phyloP scores from a whole-genome alignment of 345 rosid genomes.

The rapeseed (Brassica napus) region Da-Ae NC_063435.1:4977001-4977500 shows the following conservation, averaged over 20 bases:
- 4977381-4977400: conserved; percentile 70
- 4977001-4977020: neutral
- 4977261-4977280: neutral
- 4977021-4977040: neutral
- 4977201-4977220: conserved; percentile 11
- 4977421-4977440: conserved; percentile 89
- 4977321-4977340: conserved; percentile 76
- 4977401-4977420: conserved; percentile 62
- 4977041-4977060: neutral
- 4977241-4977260: conserved; percentile 4
- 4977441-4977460: conserved; percentile 83
- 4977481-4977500: neutral
- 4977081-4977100: conserved; percentile 70
- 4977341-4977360: conserved; percentile 90
- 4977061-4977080: neutral
- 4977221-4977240: neutral
- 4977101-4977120: conserved; percentile 99
- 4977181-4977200: conserved; percentile 74
- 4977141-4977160: conserved; percentile 67
- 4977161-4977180: conserved; percentile 50
- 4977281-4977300: conserved; percentile 44
- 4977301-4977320: conserved; percentile 58
- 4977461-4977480: conserved; percentile 58
- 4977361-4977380: conserved; percentile 70
- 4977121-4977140: conserved; percentile 86